These are phyloP conservation scores for Pestalotiopsis sp. DNA, from an alignment of 2,329 filamentous ascomycete species.

Conservation along the genomic window DNA sequence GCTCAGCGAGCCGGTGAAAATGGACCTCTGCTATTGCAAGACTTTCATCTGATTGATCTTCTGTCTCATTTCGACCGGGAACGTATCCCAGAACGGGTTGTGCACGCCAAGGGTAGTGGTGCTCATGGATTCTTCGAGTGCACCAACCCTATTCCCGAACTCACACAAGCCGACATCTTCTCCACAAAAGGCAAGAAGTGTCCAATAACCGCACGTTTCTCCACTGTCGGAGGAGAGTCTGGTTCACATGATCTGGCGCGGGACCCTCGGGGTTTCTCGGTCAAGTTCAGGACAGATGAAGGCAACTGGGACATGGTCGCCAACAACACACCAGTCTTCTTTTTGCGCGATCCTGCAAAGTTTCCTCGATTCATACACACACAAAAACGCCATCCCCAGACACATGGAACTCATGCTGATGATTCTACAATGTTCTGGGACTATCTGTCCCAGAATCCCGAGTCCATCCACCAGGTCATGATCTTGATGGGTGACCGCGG, in stretches of 20 bases:
- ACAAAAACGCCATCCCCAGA: too few species aligned
- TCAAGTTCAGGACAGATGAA: conserved; percentile 74
- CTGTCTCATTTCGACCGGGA: conserved; percentile 59
- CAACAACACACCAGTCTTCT: conserved; percentile 80
- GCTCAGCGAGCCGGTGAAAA: conserved; percentile 56
- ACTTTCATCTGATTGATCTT: conserved; percentile 67
- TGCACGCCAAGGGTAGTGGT: conserved; percentile 41
- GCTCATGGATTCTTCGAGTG: conserved; percentile 46
- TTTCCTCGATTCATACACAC: conserved; percentile 75
- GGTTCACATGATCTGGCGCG: conserved; percentile 70
- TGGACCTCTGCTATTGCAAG: conserved; percentile 64
- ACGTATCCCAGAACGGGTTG: conserved; percentile 50
- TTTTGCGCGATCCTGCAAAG: conserved; percentile 73
- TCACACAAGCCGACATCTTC: conserved; percentile 46
- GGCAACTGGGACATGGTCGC: conserved; percentile 77
- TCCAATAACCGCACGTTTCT: conserved; percentile 64
- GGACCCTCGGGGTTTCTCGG: conserved; percentile 62
- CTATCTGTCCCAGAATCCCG: conserved; percentile 61
- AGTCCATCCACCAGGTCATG: conserved; percentile 67
- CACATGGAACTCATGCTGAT: too few species aligned
- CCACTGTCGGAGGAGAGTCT: conserved; percentile 72
- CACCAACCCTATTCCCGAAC: conserved; percentile 52
- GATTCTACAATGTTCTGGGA: conserved; percentile 54
- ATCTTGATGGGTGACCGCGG: conserved; percentile 68
- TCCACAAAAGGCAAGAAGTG: conserved; percentile 62